Evolutionary conservation across 2,329 filamentous ascomycete genomes (phyloP), one percentile per base, ranked within the genome.

Genomic region (Allantophomopsis cytisporea): DNA sequence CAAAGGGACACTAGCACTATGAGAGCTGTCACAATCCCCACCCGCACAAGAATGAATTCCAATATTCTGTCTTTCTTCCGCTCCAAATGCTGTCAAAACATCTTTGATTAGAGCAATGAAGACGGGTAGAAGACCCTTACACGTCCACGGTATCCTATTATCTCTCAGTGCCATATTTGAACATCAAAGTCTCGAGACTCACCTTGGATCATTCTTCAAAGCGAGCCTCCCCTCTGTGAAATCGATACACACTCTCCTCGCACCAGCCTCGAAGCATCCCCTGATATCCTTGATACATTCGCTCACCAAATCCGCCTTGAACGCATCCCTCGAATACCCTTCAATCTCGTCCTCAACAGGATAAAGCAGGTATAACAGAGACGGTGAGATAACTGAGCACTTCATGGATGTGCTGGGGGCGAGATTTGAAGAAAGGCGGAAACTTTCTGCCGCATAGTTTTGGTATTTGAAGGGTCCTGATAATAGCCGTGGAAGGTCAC

Each of bases 211-310:
- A 18, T 55, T 57, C 37, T 54, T 57, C 20, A 45, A 42, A 4
- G 54, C 51, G 13, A 57, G 47, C 7, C 51, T 40, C 42, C 52
- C 54, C 44, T 57, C 54, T 10, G 54, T 56, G 37, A 57, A 57
- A 39, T 57, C 54, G 31, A 57, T 55, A 20, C 50, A 52, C 15
- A 57, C 54, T 31, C 54, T 48, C 37, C 47, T 45, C 11, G 53
- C 54, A 7, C 54, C 54, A 10, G 49, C 52, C 28, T 50, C 50
- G 43, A 57, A 57, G 36, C 53, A 57, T 37, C 50, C 49, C 5
- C 54, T 45, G 39, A 57, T 57, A 43, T 57, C 54, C 39, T 55
- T 57, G 40, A 54, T 54, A 36, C 54, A 57, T 40, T 56, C 54
- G 38, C 53, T 39, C 3, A 57, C 51, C 18, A 57, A 43, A 44